Evolutionary conservation across 768 basidiomycete genomes (phyloP), one percentile per base, ranked within the genome.

Genomic region (Hygrocybe punicea): DNA sequence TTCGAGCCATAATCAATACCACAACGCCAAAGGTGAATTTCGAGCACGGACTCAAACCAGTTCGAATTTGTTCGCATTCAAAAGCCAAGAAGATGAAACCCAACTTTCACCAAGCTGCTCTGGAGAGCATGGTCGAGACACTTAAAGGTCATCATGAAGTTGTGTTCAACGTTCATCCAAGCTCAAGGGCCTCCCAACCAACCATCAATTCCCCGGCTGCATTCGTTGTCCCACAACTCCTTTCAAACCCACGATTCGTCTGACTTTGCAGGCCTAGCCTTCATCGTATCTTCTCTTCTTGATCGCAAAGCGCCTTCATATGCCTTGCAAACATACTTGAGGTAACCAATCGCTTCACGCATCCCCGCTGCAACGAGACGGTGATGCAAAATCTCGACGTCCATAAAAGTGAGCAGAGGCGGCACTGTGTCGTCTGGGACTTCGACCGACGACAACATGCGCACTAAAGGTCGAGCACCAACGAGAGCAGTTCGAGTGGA

Each of bases 321-420:
- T 3, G 85, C 75, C 71, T 84, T 84, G 64, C 82, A 84, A 2
- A 87, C 67, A 79, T 84, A 93, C 60, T 83, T 91, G 45, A 96
- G 58, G 64, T 85, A 90, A 6, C 75, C 80, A 24, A 94, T 74
- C 16, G 83, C 82, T 37, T 76, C 72, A n/a, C 35, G 57, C 55
- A 72, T 70, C 34, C 69, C 71, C 19, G 71, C 69, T 21, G 68
- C 74, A 13, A 87, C 82, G 25, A 93, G 70, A 24, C 86, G 77
- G 57, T 91, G 81, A 67, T 96, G 93, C 51, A 97, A 73, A 5
- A 86, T 58, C 60, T 90, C 86, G n/a, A 96, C 61, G 66, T 96
- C 92, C 14, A 72, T 62, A 67, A 93, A 96, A 11, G 83, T 78
- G 19, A 96, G 63, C 39, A 93, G 68, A 0, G 93, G 93, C 0